Evolutionary conservation across 2,329 filamentous ascomycete genomes (phyloP), one percentile per base, ranked within the genome.

Genomic region (Arachnomyces sp.): DNA sequence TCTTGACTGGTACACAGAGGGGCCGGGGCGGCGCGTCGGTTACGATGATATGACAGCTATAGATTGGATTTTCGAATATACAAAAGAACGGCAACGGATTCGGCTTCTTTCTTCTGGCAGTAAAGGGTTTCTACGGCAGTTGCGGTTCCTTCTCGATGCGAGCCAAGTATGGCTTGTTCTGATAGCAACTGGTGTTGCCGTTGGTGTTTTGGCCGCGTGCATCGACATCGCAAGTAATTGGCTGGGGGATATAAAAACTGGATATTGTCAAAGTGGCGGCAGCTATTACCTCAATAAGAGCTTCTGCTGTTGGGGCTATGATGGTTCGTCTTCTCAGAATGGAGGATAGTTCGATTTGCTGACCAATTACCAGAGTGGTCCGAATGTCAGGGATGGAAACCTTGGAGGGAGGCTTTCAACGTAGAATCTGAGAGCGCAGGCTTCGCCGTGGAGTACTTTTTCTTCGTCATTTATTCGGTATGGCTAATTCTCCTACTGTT

Each of bases 31-130:
- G 39, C 79, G 92, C 56, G 89, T 95, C 29, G 90, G 85, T 40
- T 98, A 98, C 66, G 90, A 95, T 57, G 84, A 98, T 65, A 72
- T 95, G 60, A 95, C 90, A 12, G 90, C 92, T 43, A 98, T 98
- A 60, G 92, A 98, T 68, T 98, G 92, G 92, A 96, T 96, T 58
- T 96, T 94, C 54, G 92, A 98, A 63, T 94, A 96, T 58, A 92
- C 85, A 38, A 95, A 95, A 62, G 92, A 98, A 66, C 79, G 92
- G 14, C 87, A 94, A 61, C 79, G 92, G 16, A 68, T 93, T 54
- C 78, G 87, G n/a, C 76, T 83, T 20, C 70, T 98, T 14, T 76
- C 79, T 40, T 77, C 82, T 0, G 77, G 75, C 52, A 75, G 79
- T 6, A 72, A 76, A 14, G 85, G 88, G 0, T 50, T 94, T 4